These are phyloP conservation scores for Nannochloropsis salina DNA, from an alignment of 108 stramenopile species.

Conservation along the genomic window DNA sequence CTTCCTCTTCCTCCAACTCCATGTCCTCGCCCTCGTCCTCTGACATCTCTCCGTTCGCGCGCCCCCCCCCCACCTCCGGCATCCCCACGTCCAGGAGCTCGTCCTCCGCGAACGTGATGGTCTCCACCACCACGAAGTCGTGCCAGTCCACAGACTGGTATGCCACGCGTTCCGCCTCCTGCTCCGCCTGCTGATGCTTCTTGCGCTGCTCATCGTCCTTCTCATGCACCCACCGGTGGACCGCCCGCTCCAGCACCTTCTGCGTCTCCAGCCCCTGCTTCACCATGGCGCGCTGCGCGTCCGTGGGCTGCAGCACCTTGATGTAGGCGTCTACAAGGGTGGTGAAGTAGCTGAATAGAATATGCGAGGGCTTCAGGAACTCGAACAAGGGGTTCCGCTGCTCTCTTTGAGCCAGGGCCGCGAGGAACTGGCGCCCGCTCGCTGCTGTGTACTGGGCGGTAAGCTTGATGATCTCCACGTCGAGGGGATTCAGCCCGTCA, in stretches of 20 bases:
- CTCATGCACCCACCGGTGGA: conserved; percentile 57
- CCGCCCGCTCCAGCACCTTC: conserved; percentile 41
- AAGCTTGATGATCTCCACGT: conserved; percentile 81
- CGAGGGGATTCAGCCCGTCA: conserved; percentile 65
- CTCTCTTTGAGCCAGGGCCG: conserved; percentile 67
- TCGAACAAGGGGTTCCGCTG: conserved; percentile 78
- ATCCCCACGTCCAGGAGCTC: conserved; percentile 26
- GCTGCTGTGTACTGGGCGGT: conserved; percentile 93
- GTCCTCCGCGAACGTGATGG: conserved; percentile 82
- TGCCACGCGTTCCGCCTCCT: conserved; percentile 58
- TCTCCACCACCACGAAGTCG: conserved; percentile 96
- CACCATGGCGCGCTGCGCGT: conserved; percentile 32
- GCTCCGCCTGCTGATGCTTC: conserved; percentile 56
- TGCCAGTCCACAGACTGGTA: conserved; percentile 85
- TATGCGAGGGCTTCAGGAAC: conserved; percentile 86
- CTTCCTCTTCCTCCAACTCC: conserved; percentile 46
- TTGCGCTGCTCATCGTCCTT: conserved; percentile 61
- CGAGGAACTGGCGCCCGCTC: conserved; percentile 70
- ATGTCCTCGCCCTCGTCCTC: background rate
- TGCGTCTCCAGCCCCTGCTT: conserved; percentile 37
- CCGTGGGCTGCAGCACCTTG: conserved; percentile 62
- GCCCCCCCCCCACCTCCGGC: background rate
- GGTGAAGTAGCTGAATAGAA: conserved; percentile 88
- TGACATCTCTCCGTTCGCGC: background rate
- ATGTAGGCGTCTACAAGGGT: conserved; percentile 88